phyloP scores from a whole-genome alignment of 106 monocot species.

The Xerophyta viscosa region DNA sequence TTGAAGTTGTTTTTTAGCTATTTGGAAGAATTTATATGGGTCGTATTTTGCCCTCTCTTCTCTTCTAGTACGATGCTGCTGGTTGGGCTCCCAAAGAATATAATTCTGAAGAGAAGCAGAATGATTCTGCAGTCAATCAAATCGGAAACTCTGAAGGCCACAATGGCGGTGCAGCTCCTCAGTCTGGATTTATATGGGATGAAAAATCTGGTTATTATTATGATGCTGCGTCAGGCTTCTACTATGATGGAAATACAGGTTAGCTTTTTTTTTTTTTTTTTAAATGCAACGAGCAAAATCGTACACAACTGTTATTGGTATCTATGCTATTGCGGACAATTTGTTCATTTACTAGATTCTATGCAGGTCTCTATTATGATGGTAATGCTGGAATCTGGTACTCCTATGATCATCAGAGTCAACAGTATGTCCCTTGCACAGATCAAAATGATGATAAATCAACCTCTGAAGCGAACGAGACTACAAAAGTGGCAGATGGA shows the following conservation, averaged over 20 bases:
- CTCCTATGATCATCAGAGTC: conserved; percentile 78
- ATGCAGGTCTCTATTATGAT: conserved; percentile 96
- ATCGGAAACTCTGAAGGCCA: conserved; percentile 31
- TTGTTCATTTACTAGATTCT: neutral
- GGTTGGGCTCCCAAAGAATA: conserved; percentile 98
- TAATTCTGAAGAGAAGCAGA: conserved; percentile 73
- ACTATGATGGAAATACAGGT: conserved; percentile 99
- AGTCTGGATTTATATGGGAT: conserved; percentile 99
- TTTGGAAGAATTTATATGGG: too few relatives aligned
- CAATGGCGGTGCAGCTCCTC: conserved; percentile 36
- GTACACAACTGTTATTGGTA: too few relatives aligned
- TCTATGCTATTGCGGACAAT: too few relatives aligned
- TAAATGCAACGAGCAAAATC: too few relatives aligned
- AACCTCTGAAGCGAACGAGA: conserved; percentile 21
- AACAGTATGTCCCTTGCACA: conserved; percentile 85
- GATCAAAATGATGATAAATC: conserved; percentile 59
- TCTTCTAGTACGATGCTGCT: conserved; percentile 83
- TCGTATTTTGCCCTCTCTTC: neutral
- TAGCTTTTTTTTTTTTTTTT: conserved; percentile 2
- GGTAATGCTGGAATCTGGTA: conserved; percentile 89
- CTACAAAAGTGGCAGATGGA: conserved; percentile 49
- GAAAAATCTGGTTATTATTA: conserved; percentile 99
- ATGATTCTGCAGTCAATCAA: conserved; percentile 23
- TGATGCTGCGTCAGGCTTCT: conserved; percentile 98
- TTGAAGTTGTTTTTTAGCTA: neutral